Evolutionary conservation across 2,329 filamentous ascomycete genomes (phyloP), one percentile per base, ranked within the genome.

Genomic region (Colletotrichum truncatum): DNA sequence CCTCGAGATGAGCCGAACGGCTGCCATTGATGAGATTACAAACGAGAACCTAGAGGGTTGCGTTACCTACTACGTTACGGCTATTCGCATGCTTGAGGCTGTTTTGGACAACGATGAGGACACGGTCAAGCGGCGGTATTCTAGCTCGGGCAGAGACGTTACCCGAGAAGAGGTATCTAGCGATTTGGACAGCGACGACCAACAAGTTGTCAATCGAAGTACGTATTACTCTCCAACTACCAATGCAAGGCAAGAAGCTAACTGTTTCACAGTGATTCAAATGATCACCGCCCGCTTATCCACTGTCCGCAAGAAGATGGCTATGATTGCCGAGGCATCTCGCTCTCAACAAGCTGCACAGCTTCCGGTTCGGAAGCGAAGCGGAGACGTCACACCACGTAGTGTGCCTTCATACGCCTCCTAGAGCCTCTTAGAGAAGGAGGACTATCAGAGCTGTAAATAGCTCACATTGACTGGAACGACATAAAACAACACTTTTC

Each of bases 1-100:
- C 0, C 82, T 98, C 21, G 96, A 99, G 76, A 98, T 99, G 96
- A 98, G 94, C 76, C 89, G 94, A 55, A 89, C 93, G 4, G 95
- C 96, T 7, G 96, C 96, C 7, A 96, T 98, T 74, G 97, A 97
- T 72, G 96, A 99, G 79, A 92, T 99, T 52, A 93, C 96, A 2
- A 94, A 95, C 62, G 93, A 96, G 68, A 94, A 98, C 76, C 82
- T 98, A 23, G 80, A 84, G 1, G 93, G 94, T 14, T 98, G 95
- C 74, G 94, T 98, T 74, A 89, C 97, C 25, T 94, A 94, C 16
- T 99, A 99, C 75, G 86, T 93, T 57, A 98, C 96, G 0, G 94
- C 96, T 0, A 94, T 98, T 69, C 89, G 93, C 68, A 96, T 99
- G 91, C 86, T 98, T 12, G 95, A 99, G 79, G 96, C 95, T 14